These are phyloP conservation scores for Gnomoniopsis smithogilvyi DNA, from an alignment of 2,329 filamentous ascomycete species.

Conservation along the genomic window DNA sequence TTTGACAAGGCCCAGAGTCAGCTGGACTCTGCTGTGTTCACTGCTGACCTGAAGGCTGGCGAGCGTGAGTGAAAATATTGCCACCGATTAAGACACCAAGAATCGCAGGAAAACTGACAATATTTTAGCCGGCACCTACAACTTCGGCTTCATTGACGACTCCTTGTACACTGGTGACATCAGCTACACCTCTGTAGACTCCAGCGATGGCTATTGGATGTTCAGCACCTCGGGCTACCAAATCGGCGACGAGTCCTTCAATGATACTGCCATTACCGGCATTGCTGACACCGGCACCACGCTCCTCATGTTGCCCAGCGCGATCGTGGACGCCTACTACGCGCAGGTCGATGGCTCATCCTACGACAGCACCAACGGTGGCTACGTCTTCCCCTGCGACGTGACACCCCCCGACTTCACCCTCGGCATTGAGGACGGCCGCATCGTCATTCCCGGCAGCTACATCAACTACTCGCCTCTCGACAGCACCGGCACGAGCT, in stretches of 20 bases:
- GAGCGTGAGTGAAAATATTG: slow-evolving; percentile 25
- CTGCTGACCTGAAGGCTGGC: slow-evolving; percentile 30
- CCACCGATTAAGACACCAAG: neutral
- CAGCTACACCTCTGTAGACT: slow-evolving; percentile 54
- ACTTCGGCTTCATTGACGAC: slow-evolving; percentile 50
- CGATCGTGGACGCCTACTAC: slow-evolving; percentile 51
- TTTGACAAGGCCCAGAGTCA: slow-evolving; percentile 31
- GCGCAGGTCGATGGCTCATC: slow-evolving; percentile 40
- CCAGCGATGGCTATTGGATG: slow-evolving; percentile 60
- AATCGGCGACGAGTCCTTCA: slow-evolving; percentile 34
- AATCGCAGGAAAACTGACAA: neutral
- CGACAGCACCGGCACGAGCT: slow-evolving; percentile 22
- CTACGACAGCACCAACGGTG: slow-evolving; percentile 28
- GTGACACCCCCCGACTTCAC: slow-evolving; percentile 31
- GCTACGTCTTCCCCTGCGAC: slow-evolving; percentile 41
- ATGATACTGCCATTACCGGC: slow-evolving; percentile 31
- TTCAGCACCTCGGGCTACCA: slow-evolving; percentile 42
- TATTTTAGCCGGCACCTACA: slow-evolving; percentile 29
- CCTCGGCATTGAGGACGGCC: slow-evolving; percentile 31
- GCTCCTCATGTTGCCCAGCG: slow-evolving; percentile 46
- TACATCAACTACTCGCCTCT: slow-evolving; percentile 34
- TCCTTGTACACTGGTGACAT: slow-evolving; percentile 56
- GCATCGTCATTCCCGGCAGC: slow-evolving; percentile 32
- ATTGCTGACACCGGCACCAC: slow-evolving; percentile 60
- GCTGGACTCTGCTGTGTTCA: slow-evolving; percentile 30